These are phyloP conservation scores for Ensete ventricosum DNA, from an alignment of 176 grass and related monocot species.

Conservation along the genomic window DNA sequence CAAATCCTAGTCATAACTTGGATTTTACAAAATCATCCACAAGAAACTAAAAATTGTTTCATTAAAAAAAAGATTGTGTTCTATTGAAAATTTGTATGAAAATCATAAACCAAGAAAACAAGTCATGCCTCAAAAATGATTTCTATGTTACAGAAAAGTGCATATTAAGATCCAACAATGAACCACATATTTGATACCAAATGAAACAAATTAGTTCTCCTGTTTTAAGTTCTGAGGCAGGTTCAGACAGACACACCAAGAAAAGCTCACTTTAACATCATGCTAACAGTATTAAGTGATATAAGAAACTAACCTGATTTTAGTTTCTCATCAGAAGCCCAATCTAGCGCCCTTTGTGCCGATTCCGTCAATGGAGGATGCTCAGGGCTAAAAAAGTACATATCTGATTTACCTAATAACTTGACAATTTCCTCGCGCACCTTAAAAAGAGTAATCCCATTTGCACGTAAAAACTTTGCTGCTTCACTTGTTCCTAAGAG, in stretches of 20 bases:
- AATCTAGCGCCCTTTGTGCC: constrained; percentile 72
- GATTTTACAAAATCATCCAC: background rate
- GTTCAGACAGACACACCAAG: too few species aligned
- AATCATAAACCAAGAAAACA: background rate
- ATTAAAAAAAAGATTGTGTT: background rate
- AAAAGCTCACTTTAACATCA: too few species aligned
- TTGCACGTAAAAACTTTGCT: constrained; percentile 69
- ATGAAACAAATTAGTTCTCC: too few species aligned
- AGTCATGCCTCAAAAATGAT: background rate
- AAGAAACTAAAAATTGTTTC: background rate
- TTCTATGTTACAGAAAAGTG: too few species aligned
- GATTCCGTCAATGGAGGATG: constrained; percentile 61
- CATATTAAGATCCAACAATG: too few species aligned
- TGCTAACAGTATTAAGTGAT: background rate
- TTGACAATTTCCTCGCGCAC: constrained; percentile 59
- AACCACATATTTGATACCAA: too few species aligned
- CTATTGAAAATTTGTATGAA: background rate
- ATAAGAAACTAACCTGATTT: constrained; percentile 50
- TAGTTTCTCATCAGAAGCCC: constrained; percentile 63
- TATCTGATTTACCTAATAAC: constrained; percentile 72
- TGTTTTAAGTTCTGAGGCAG: too few species aligned
- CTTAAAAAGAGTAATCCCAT: constrained; percentile 67
- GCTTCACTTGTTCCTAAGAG: constrained; percentile 68
- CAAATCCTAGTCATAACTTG: background rate
- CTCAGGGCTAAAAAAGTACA: constrained; percentile 50